Conservation (phyloP, 768 basidiomycete genomes). For the Lactarius sanguifluus region DNA sequence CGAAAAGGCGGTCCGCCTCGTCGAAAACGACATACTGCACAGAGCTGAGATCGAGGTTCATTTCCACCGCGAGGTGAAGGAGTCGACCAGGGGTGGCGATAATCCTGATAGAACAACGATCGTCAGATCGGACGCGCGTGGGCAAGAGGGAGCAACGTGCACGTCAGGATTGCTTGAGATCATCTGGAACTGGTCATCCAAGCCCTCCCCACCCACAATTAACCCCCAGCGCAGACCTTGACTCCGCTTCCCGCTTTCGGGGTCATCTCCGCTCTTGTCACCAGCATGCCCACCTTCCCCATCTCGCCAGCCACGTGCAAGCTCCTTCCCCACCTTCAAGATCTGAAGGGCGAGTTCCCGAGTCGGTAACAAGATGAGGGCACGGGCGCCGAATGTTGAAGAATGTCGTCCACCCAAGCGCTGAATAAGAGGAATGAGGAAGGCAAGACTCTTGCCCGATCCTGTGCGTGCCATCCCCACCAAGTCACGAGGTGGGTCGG, state of each 20-base stretch:
- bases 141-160: conserved; percentile 49
- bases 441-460: conserved; percentile 96
- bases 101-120: conserved; percentile 52
- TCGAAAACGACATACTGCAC: conserved; percentile 94
- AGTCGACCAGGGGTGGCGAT: conserved; percentile 98
- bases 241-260: conserved; percentile 54
- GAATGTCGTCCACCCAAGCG: conserved; percentile 80
- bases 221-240: conserved; percentile 85
- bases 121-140: conserved; percentile 16
- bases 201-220: conserved; percentile 90
- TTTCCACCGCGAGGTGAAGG: conserved; percentile 95
- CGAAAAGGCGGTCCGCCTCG: conserved; percentile 97
- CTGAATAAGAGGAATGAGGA: conserved; percentile 89
- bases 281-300: conserved; percentile 70
- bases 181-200: conserved; percentile 97
- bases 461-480: conserved; percentile 99
- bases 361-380: conserved; percentile 86
- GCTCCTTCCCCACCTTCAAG: conserved; percentile 90
- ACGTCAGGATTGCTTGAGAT: conserved; percentile 93
- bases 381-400: conserved; percentile 78
- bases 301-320: conserved; percentile 77
- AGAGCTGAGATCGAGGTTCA: conserved; percentile 87
- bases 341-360: conserved; percentile 95
- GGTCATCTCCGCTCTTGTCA: conserved; percentile 52
- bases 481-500: conserved; percentile 84